Evolutionary conservation across 352 stramenopile genomes (phyloP), one percentile per base, ranked within the genome.

Genomic region (Phytophthora hibernalis): DNA sequence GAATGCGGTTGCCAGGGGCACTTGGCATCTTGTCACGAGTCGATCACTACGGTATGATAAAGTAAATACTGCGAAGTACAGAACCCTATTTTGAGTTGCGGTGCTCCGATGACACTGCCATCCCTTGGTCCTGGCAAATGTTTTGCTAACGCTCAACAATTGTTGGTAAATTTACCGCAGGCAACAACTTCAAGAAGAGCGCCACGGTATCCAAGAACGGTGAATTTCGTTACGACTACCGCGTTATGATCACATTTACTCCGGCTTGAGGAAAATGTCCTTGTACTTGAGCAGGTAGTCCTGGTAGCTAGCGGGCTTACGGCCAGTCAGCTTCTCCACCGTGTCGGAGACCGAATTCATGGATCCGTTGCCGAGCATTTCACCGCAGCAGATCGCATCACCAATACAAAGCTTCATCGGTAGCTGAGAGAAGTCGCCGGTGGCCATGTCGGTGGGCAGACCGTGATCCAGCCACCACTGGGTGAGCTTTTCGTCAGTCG

Each of bases 331-430:
- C 44, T 76, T 70, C 63, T 76, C 63, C 21, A 76, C 68, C 20
- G 68, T 60, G 48, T 76, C 53, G 1, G 68, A 73, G 18, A 37
- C 42, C 21, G 43, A 20, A 21, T 28, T 52, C 68, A 76, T 76
- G 5, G 51, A 47, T 1, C 68, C 56, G 31, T 76, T 72, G 20
- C 43, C 68, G 4, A 76, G 26, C 63, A 70, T 70, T 18, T 72
- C 59, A n/a, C 63, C 68, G 47, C 53, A 76, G 52, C 64, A 73
- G 10, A 76, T 59, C 6, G 52, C 26, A 43, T 76, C 68, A 16
- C 68, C 68, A 35, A 76, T 72, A 26, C 68, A 75, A n/a, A 72
- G 15, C 52, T 72, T 76, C 68, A 76, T 76, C 0, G 63, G 68
- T 4, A 76, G 52, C 13, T 72, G 37, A 16, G 62, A 69, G 57